These are phyloP conservation scores for Botryotinia convoluta DNA, from an alignment of 2,329 filamentous ascomycete species.

Conservation along the genomic window DNA sequence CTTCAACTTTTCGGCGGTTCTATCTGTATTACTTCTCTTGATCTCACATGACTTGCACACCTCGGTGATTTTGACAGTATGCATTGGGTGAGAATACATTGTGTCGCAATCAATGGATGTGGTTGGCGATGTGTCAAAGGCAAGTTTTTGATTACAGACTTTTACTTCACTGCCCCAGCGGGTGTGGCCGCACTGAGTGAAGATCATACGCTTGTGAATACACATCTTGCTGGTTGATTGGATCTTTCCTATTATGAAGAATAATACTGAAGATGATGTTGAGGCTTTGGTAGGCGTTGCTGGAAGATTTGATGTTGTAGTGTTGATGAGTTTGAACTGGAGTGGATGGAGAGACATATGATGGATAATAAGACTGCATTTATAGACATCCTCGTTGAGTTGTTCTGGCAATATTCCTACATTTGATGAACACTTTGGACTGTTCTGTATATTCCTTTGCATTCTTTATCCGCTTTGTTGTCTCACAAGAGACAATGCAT, in stretches of 20 bases:
- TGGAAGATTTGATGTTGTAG: not conserved
- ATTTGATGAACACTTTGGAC: not conserved
- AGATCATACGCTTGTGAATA: not conserved
- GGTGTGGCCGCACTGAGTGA: not conserved
- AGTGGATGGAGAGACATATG: not conserved
- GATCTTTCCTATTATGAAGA: not conserved
- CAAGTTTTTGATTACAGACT: not conserved
- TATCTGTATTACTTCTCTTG: not conserved
- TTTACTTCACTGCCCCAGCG: not conserved
- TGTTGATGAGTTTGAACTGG: not conserved
- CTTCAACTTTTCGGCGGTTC: not conserved
- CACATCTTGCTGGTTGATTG: constrained; percentile 13
- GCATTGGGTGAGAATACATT: constrained; percentile 11
- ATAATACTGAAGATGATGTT: not conserved
- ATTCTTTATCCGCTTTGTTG: not conserved
- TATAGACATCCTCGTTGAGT: not conserved
- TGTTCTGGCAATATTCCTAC: not conserved
- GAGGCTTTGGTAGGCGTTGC: not conserved
- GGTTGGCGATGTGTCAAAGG: not conserved
- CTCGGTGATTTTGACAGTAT: not conserved
- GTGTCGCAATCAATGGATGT: constrained; percentile 7
- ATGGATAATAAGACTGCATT: not conserved
- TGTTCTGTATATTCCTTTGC: not conserved
- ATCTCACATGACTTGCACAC: not conserved
- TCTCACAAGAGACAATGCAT: not conserved